These are phyloP conservation scores for Daedaleopsis nitida DNA, from an alignment of 768 basidiomycete genomes.

Conservation along the genomic window DNA sequence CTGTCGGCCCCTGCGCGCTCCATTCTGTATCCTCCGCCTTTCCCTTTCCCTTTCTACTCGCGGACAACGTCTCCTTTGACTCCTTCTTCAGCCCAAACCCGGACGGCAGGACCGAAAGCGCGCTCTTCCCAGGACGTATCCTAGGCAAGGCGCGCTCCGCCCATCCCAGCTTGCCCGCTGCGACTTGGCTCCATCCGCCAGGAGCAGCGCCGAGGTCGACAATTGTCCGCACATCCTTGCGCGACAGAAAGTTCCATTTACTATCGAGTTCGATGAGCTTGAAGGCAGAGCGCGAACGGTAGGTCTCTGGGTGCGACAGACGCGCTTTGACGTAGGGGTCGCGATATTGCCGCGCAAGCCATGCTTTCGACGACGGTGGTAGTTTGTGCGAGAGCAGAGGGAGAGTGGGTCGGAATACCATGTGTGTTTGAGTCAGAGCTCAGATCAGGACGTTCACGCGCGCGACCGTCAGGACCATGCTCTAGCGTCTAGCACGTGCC, in stretches of 20 bases:
- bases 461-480: no score
- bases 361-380: constrained; percentile 50
- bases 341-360: constrained; percentile 69
- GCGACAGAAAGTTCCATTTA: constrained; percentile 53
- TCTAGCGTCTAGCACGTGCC: neutral
- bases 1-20: neutral
- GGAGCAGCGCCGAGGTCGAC: constrained; percentile 93
- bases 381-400: constrained; percentile 31
- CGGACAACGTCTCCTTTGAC: neutral
- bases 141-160: constrained; percentile 4
- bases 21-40: neutral
- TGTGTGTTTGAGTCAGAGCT: neutral
- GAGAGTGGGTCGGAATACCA: constrained; percentile 40
- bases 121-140: neutral
- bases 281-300: constrained; percentile 88
- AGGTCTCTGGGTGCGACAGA: constrained; percentile 44
- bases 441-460: neutral
- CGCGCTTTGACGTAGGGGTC: constrained; percentile 75
- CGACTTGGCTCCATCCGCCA: constrained; percentile 93
- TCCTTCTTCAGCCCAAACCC: constrained; percentile 6
- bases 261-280: constrained; percentile 84
- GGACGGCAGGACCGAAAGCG: neutral
- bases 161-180: constrained; percentile 63
- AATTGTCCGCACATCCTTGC: constrained; percentile 58
- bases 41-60: neutral